These are phyloP conservation scores for Epichloe gansuensis DNA, from an alignment of 2,329 filamentous ascomycete species.

Conservation along the genomic window DNA sequence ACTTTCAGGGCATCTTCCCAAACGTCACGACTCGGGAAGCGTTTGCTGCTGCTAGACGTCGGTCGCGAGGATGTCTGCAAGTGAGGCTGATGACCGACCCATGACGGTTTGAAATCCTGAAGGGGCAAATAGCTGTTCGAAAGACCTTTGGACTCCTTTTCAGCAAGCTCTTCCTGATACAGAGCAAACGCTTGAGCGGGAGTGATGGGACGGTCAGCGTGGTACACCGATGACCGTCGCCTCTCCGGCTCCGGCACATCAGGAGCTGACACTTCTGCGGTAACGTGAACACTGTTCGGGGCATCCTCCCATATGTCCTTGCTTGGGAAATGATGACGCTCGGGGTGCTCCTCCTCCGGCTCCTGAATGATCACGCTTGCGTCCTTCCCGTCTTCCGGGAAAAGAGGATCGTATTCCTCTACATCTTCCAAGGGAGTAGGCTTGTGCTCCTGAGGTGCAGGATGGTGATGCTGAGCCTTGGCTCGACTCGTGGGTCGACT, in stretches of 20 bases:
- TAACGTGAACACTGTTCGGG: constrained; percentile 69
- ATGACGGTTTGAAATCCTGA: constrained; percentile 26
- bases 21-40: constrained; percentile 84
- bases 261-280: constrained; percentile 74
- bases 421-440: constrained; percentile 73
- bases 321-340: constrained; percentile 70
- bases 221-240: constrained; percentile 18
- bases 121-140: constrained; percentile 17
- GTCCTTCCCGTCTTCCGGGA: constrained; percentile 62
- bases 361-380: constrained; percentile 17
- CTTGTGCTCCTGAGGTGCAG: constrained; percentile 38
- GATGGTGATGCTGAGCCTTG: constrained; percentile 41
- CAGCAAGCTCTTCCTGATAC: constrained; percentile 52
- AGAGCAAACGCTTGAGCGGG: constrained; percentile 54
- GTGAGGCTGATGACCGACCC: constrained; percentile 35
- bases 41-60: constrained; percentile 43
- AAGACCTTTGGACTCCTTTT: constrained; percentile 32
- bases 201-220: constrained; percentile 34
- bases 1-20: constrained; percentile 89
- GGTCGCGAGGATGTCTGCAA: constrained; percentile 35
- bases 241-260: constrained; percentile 32
- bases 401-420: constrained; percentile 89
- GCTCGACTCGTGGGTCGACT: constrained; percentile 55
- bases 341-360: constrained; percentile 33
- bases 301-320: constrained; percentile 97